Conservation (phyloP, 192 early-diverging fungal genomes). For the Chytriomyces sp. region DNA sequence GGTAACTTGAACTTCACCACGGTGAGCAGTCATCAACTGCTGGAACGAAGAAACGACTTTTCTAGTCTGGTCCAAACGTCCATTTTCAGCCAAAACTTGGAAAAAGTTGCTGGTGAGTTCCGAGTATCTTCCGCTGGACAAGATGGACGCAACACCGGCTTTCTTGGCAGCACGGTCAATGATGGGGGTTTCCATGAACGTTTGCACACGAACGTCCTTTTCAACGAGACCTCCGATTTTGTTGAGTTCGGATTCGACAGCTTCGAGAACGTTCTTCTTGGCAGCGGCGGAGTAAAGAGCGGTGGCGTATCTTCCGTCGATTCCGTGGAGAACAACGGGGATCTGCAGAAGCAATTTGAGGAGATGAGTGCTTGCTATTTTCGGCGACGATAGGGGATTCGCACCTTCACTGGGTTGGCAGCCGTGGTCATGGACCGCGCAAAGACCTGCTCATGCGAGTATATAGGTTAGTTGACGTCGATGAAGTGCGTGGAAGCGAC, state of each 20-base stretch:
- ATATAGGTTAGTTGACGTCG: background rate
- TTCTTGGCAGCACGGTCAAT: conserved; percentile 81
- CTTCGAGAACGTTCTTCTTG: conserved; percentile 76
- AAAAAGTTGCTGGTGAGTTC: conserved; percentile 93
- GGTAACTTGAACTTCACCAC: conserved; percentile 83
- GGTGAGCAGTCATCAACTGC: conserved; percentile 85
- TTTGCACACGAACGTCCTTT: conserved; percentile 74
- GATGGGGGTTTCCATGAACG: conserved; percentile 86
- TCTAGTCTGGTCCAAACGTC: conserved; percentile 82
- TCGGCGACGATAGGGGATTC: background rate
- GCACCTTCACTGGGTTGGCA: conserved; percentile 14
- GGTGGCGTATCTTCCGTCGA: conserved; percentile 97
- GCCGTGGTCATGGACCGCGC: conserved; percentile 22
- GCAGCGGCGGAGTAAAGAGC: conserved; percentile 93
- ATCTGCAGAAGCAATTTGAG: conserved; percentile 55
- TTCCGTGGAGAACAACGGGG: conserved; percentile 84
- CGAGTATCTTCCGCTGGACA: conserved; percentile 73
- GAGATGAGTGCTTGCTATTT: background rate
- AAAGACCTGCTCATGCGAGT: conserved; percentile 12
- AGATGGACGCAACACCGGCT: conserved; percentile 65
- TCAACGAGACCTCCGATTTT: conserved; percentile 66
- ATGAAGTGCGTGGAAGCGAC: background rate
- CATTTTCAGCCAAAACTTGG: conserved; percentile 90
- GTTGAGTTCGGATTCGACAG: conserved; percentile 85
- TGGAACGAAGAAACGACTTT: conserved; percentile 82